Percentiles rank a stretch among this genome's conserved stretches.
phyloP scores from a whole-genome alignment of 2,329 filamentous ascomycete species.

The Colletotrichum costaricense region DNA sequence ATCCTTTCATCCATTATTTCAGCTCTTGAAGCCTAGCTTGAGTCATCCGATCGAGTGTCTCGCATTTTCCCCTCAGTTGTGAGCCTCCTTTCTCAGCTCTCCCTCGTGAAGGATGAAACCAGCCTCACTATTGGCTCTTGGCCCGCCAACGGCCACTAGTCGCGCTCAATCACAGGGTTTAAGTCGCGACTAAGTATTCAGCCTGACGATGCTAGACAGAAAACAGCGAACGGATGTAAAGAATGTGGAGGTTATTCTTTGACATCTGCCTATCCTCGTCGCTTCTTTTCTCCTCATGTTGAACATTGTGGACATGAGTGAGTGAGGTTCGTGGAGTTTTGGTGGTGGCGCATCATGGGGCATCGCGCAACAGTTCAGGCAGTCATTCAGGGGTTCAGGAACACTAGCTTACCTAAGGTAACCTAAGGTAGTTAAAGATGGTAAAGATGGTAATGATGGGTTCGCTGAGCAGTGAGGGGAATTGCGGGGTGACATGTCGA shows the following conservation, averaged over 20 bases:
- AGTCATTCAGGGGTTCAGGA: slow-evolving; percentile 15
- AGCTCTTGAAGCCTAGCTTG: background rate
- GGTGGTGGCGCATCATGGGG: background rate
- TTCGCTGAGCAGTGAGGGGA: background rate
- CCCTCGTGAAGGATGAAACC: background rate
- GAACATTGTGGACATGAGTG: background rate
- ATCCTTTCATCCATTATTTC: background rate
- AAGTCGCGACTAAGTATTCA: background rate
- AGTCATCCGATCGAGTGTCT: background rate
- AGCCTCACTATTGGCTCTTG: slow-evolving; percentile 12
- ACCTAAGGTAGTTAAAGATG: no score
- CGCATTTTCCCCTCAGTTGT: background rate
- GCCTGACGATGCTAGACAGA: background rate
- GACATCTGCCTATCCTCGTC: background rate
- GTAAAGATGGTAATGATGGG: no score
- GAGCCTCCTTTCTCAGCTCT: slow-evolving; percentile 18
- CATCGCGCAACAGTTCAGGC: background rate
- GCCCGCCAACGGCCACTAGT: slow-evolving; percentile 11
- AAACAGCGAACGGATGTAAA: background rate
- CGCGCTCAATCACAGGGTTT: background rate
- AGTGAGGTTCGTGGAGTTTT: background rate
- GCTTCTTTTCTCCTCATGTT: slow-evolving; percentile 15
- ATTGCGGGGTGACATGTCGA: background rate
- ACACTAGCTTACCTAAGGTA: background rate
- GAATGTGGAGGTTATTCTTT: background rate